A percentile compares a stretch with the other conserved stretches of the same genome.
phyloP scores from a whole-genome alignment of 805 yeast species.

The Candida wancherniae region DNA sequence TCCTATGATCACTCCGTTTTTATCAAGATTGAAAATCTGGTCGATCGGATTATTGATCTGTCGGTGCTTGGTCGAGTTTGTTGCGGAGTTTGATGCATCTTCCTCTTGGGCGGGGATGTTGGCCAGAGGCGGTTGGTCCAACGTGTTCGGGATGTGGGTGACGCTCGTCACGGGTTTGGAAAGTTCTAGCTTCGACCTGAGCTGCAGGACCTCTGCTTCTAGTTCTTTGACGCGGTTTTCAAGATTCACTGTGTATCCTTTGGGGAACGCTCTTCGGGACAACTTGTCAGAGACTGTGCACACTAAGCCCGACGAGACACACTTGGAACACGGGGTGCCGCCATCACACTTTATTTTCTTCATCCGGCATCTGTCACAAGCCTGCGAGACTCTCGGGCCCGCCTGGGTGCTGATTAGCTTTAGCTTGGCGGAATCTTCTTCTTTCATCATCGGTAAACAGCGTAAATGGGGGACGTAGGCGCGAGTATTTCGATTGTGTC shows the following conservation, averaged over 20 bases:
- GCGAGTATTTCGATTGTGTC: too few relatives aligned
- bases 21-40: constrained; percentile 40
- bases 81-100: constrained; percentile 1
- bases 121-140: too few relatives aligned
- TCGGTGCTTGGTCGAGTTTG: constrained; percentile 19
- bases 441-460: too few relatives aligned
- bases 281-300: constrained; percentile 71
- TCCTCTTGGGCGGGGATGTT: too few relatives aligned
- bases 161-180: too few relatives aligned
- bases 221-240: constrained; percentile 58
- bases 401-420: constrained; percentile 33
- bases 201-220: constrained; percentile 42
- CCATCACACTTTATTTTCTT: constrained; percentile 79
- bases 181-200: constrained; percentile 4
- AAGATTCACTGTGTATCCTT: constrained; percentile 73
- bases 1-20: constrained; percentile 41
- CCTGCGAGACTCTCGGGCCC: constrained; percentile 62
- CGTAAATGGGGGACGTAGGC: too few relatives aligned
- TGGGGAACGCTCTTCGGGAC: constrained; percentile 73
- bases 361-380: constrained; percentile 76
- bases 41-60: constrained; percentile 42
- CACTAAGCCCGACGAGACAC: constrained; percentile 57
- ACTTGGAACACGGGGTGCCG: constrained; percentile 63
- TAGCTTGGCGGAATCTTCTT: neutral
- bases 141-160: too few relatives aligned